A percentile compares a stretch with the other conserved stretches of the same genome.
Evolutionary conservation across 2,329 filamentous ascomycete species (phyloP).

Genomic region (Passalora sequoiae): DNA sequence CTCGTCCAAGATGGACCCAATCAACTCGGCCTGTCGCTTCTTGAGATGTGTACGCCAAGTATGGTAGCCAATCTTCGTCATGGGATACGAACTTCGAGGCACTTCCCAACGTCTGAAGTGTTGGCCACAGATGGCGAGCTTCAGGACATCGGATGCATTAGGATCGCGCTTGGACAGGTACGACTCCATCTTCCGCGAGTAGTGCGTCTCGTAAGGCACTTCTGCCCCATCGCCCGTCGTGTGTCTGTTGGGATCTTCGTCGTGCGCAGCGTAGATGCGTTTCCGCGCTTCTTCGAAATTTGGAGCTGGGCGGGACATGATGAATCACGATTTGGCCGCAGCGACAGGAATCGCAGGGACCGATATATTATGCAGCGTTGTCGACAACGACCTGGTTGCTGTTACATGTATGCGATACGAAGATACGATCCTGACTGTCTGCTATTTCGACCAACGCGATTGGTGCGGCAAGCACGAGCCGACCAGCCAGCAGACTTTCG

Average conservation of each 20-base stretch:
- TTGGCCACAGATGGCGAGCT: constrained; percentile 74
- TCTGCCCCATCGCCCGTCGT: constrained; percentile 41
- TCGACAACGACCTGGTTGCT: too few relatives aligned
- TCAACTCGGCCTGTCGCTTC: constrained; percentile 64
- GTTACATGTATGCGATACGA: too few relatives aligned
- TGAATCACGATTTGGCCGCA: too few relatives aligned
- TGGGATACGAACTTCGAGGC: constrained; percentile 66
- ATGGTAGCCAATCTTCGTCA: constrained; percentile 70
- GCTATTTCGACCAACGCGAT: too few relatives aligned
- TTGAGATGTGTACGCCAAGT: constrained; percentile 71
- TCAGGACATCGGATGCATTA: constrained; percentile 60
- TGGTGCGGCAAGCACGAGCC: neutral
- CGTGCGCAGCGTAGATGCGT: constrained; percentile 69
- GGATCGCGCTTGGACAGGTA: constrained; percentile 62
- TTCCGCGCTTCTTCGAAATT: constrained; percentile 45
- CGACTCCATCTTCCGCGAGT: constrained; percentile 70
- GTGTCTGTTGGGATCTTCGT: constrained; percentile 58
- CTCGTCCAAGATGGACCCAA: constrained; percentile 49
- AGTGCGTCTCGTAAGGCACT: constrained; percentile 74
- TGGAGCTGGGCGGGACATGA: constrained; percentile 3
- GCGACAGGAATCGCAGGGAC: too few relatives aligned
- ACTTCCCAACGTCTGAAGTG: constrained; percentile 85
- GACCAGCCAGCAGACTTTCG: constrained; percentile 1
- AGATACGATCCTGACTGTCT: too few relatives aligned
- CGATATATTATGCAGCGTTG: too few relatives aligned